Evolutionary conservation across 352 stramenopile species (phyloP).

Genomic region (Globisporangium uncinulatum): DNA sequence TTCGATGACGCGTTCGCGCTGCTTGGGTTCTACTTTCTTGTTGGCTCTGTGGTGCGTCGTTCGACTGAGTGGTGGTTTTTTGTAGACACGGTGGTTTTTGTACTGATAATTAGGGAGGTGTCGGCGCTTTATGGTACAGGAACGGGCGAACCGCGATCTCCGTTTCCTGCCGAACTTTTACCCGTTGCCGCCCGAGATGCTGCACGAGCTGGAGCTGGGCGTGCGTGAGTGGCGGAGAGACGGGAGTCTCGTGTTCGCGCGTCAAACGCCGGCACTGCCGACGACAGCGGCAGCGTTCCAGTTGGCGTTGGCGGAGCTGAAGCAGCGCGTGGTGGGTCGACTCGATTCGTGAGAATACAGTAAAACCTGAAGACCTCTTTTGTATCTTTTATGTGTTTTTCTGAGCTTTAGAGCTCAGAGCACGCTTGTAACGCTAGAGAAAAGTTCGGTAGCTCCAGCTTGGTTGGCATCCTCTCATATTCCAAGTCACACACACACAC

Average conservation of each 20-base stretch:
- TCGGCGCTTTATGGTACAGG: constrained; percentile 10
- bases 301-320: constrained; percentile 21
- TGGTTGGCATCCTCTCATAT: too few species aligned
- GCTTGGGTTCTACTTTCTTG: constrained; percentile 58
- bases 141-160: constrained; percentile 23
- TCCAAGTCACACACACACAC: background rate
- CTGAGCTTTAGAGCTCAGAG: too few species aligned
- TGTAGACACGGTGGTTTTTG: background rate
- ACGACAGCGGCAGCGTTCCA: background rate
- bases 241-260: constrained; percentile 15
- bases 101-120: background rate
- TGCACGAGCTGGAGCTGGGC: constrained; percentile 39
- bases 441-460: too few species aligned
- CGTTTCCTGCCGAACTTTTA: constrained; percentile 59
- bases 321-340: constrained; percentile 17
- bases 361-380: too few species aligned
- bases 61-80: constrained; percentile 3
- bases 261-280: background rate
- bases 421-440: too few species aligned
- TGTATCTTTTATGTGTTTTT: too few species aligned
- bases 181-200: constrained; percentile 51
- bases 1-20: constrained; percentile 38
- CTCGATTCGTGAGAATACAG: background rate
- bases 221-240: constrained; percentile 25
- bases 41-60: constrained; percentile 20